A percentile compares a stretch with the other conserved stretches of the same genome.
Conservation (phyloP, 169 alveolate species). For the Plasmodium fragile region DNA sequence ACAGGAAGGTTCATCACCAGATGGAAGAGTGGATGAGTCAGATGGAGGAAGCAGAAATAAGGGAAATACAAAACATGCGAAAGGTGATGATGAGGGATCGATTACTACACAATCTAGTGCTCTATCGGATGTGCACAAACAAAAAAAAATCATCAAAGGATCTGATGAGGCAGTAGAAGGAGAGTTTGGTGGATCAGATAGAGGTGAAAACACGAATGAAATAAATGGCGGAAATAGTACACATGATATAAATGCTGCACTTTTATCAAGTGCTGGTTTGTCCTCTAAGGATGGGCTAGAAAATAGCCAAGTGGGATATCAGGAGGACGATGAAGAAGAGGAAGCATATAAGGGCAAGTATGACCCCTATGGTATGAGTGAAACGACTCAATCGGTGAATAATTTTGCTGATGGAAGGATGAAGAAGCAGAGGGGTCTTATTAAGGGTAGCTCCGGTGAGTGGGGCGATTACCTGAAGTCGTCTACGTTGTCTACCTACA, state of each 20-base stretch:
- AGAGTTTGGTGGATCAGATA: neutral
- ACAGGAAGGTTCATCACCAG: neutral
- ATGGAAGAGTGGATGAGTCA: neutral
- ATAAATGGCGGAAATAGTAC: neutral
- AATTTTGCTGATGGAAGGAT: neutral
- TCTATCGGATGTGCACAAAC: neutral
- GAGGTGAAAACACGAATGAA: neutral
- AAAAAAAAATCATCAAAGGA: neutral
- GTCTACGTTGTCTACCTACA: neutral
- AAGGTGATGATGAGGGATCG: neutral
- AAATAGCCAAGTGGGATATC: neutral
- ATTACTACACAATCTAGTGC: no score
- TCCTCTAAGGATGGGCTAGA: neutral
- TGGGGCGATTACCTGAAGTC: neutral
- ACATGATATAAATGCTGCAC: neutral
- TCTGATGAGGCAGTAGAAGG: neutral
- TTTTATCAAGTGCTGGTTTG: neutral
- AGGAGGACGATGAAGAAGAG: neutral
- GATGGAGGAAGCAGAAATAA: neutral
- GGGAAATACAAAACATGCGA: no score
- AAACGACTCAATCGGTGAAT: neutral
- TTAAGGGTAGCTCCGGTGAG: neutral
- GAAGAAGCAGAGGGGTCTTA: neutral
- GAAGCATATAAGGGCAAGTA: neutral
- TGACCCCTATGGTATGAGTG: slow-evolving; percentile 1